phyloP scores from a whole-genome alignment of 2,329 filamentous ascomycete genomes.

The Botryotinia narcissicola region DNA sequence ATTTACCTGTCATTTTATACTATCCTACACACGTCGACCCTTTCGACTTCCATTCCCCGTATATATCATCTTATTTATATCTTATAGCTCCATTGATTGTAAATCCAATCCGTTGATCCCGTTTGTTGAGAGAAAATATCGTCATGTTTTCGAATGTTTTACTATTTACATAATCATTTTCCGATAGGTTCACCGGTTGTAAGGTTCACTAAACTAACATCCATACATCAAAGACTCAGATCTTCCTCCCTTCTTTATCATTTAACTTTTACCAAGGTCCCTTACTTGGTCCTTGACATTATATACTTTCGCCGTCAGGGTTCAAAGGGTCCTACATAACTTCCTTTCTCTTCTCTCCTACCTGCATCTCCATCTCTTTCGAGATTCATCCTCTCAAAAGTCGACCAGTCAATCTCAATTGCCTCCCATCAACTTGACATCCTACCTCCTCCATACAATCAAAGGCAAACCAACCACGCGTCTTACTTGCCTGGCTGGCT shows the following conservation, averaged over 20 bases:
- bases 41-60: background rate
- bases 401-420: background rate
- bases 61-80: background rate
- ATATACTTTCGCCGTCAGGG: background rate
- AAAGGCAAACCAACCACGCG: background rate
- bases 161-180: background rate
- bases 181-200: background rate
- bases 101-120: background rate
- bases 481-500: slow-evolving; percentile 13
- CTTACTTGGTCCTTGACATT: background rate
- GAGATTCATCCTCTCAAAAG: background rate
- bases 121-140: background rate
- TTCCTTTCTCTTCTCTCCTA: background rate
- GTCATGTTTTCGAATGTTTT: slow-evolving; percentile 4
- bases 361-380: background rate
- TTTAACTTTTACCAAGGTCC: background rate
- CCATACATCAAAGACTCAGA: background rate
- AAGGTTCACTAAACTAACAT: background rate
- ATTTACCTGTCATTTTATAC: background rate
- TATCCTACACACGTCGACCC: too few species aligned
- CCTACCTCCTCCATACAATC: background rate
- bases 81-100: background rate
- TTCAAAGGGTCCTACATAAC: background rate
- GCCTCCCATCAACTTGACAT: background rate
- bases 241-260: background rate